Evolutionary conservation across 352 stramenopile species (phyloP).

Genomic region (Phytophthora palmivora): DNA sequence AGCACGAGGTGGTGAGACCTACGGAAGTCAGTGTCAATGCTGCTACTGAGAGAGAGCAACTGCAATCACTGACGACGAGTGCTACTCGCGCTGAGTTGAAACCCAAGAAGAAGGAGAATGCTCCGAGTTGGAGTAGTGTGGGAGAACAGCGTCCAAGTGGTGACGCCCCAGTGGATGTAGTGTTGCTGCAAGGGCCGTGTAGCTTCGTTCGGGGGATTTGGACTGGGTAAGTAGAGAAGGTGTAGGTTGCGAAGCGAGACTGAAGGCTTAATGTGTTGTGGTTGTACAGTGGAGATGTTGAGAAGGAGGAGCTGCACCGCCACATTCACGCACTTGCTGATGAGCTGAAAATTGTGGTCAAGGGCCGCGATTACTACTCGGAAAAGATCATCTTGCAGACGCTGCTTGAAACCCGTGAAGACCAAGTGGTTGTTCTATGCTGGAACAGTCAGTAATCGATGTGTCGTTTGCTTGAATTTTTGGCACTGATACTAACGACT

Average conservation of each 20-base stretch:
- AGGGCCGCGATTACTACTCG: constrained; percentile 13
- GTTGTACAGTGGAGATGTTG: constrained; percentile 21
- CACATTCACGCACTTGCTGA: constrained; percentile 25
- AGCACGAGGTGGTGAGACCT: neutral
- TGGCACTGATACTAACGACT: constrained; percentile 1
- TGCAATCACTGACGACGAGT: neutral
- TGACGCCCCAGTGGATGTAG: constrained; percentile 7
- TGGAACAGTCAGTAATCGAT: constrained; percentile 40
- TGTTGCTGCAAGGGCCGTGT: constrained; percentile 39
- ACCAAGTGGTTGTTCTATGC: constrained; percentile 44
- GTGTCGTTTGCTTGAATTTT: neutral
- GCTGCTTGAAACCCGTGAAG: constrained; percentile 19
- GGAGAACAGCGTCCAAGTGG: neutral
- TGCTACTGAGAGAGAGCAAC: neutral
- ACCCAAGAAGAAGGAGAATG: constrained; percentile 12
- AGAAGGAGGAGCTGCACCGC: constrained; percentile 13
- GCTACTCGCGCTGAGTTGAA: constrained; percentile 1
- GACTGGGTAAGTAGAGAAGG: constrained; percentile 25
- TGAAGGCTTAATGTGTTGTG: neutral
- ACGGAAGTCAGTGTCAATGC: neutral
- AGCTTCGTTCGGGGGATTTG: constrained; percentile 35
- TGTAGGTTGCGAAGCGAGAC: neutral
- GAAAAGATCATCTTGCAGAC: constrained; percentile 29
- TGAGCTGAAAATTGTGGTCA: constrained; percentile 22
- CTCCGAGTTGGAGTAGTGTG: neutral